Percentiles rank a stretch among this genome's conserved stretches.
These are phyloP conservation scores for Periconia sp. DNA, from an alignment of 2,329 filamentous ascomycete genomes.

Conservation along the genomic window DNA sequence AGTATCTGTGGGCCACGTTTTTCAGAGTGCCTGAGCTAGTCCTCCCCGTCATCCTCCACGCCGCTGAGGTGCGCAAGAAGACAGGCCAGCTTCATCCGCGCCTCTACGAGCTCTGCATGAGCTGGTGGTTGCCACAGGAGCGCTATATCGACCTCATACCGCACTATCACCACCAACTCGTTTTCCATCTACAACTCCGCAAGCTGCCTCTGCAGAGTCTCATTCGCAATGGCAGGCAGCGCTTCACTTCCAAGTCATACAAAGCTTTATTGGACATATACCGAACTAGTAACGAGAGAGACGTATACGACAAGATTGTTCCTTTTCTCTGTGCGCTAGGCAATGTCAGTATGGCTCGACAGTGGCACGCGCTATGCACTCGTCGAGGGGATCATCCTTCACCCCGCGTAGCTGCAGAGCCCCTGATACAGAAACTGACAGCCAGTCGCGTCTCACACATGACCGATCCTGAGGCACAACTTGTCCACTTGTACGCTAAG, in stretches of 20 bases:
- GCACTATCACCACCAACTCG: conserved; percentile 27
- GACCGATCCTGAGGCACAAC: conserved; percentile 6
- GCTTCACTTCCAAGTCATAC: conserved; percentile 19
- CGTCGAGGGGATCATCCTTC: conserved; percentile 42
- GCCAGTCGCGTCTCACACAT: conserved; percentile 20
- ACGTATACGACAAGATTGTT: conserved; percentile 48
- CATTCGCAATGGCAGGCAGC: conserved; percentile 9
- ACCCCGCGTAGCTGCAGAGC: conserved; percentile 28
- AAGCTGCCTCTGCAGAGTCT: conserved; percentile 28
- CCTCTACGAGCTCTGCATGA: conserved; percentile 51
- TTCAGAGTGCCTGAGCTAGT: conserved; percentile 42
- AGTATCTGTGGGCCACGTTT: conserved; percentile 51
- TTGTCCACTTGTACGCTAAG: conserved; percentile 4
- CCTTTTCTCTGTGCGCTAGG: conserved; percentile 29
- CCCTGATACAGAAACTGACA: conserved; percentile 31
- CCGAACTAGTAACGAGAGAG: conserved; percentile 32
- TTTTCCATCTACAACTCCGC: conserved; percentile 24
- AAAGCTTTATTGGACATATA: conserved; percentile 43
- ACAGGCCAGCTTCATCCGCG: conserved; percentile 37
- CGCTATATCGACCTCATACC: conserved; percentile 17
- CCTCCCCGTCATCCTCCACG: conserved; percentile 44
- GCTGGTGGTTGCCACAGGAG: conserved; percentile 35
- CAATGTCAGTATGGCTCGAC: conserved; percentile 26
- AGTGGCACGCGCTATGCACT: conserved; percentile 47
- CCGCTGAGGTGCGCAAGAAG: conserved; percentile 41